Conservation (phyloP, 306 rosid species). For the Prunus armeniaca region DNA sequence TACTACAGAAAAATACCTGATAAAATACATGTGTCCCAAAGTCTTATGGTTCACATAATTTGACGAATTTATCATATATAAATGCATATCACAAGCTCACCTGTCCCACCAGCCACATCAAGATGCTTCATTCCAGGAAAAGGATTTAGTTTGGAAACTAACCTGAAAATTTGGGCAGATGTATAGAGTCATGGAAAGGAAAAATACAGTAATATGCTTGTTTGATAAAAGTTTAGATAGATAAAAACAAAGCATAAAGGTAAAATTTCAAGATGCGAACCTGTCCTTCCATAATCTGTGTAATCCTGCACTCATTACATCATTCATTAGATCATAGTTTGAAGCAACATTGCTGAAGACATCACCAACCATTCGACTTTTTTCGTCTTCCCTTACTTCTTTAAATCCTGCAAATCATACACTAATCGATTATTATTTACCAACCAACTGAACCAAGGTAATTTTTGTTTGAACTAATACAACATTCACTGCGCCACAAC, state of each 20-base stretch:
- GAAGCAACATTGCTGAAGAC: conserved; percentile 89
- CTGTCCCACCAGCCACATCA: conserved; percentile 99
- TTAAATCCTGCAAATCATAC: conserved; percentile 58
- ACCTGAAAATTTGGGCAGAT: conserved; percentile 44
- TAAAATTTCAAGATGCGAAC: conserved; percentile 27
- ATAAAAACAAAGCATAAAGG: conserved; percentile 2
- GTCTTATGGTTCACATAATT: conserved; percentile 8
- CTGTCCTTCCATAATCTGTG: conserved; percentile 98
- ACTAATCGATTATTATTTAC: background rate
- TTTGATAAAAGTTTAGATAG: background rate
- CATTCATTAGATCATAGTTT: conserved; percentile 88
- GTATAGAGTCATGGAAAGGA: conserved; percentile 12
- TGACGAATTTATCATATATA: conserved; percentile 12
- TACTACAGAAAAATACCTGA: background rate
- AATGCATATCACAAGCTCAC: conserved; percentile 30
- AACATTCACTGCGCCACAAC: background rate
- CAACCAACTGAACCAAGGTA: conserved; percentile 2
- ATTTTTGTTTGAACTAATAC: background rate
- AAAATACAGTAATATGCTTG: conserved; percentile 1
- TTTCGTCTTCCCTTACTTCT: conserved; percentile 88
- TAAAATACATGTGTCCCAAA: background rate
- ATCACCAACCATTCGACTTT: conserved; percentile 76
- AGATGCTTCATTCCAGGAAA: conserved; percentile 98
- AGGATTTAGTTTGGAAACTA: conserved; percentile 83
- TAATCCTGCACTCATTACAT: conserved; percentile 88